A percentile compares a stretch with the other conserved stretches of the same genome.
phyloP scores from a whole-genome alignment of 768 basidiomycete species.

The Amanita exitialis region DNA sequence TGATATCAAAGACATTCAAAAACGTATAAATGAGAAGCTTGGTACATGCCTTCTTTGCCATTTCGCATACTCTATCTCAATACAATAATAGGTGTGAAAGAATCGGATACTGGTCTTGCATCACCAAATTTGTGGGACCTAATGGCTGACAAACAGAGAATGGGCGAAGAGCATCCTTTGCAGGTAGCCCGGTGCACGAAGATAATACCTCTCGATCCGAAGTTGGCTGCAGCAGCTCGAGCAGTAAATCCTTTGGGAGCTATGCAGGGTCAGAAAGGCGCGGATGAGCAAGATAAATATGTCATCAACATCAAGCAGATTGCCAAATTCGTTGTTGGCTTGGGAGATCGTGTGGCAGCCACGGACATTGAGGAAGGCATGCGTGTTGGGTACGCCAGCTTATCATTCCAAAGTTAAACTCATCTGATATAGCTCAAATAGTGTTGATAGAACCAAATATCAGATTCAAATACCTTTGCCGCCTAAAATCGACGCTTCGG shows the following conservation, averaged over 20 bases:
- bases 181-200: slow-evolving; percentile 99
- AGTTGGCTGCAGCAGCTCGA: slow-evolving; percentile 67
- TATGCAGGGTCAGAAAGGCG: slow-evolving; percentile 84
- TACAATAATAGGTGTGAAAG: slow-evolving; percentile 68
- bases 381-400: slow-evolving; percentile 84
- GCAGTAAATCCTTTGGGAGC: slow-evolving; percentile 73
- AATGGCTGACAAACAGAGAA: slow-evolving; percentile 83
- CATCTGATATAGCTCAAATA: slow-evolving; percentile 19
- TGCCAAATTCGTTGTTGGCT: slow-evolving; percentile 96
- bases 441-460: slow-evolving; percentile 93
- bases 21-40: slow-evolving; percentile 95
- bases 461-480: slow-evolving; percentile 98
- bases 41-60: slow-evolving; percentile 32
- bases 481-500: slow-evolving; percentile 97
- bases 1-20: slow-evolving; percentile 94
- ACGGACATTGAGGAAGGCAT: slow-evolving; percentile 99
- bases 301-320: slow-evolving; percentile 99
- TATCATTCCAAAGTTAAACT: neutral
- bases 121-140: slow-evolving; percentile 98
- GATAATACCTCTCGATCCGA: slow-evolving; percentile 80
- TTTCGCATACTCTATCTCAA: slow-evolving; percentile 1
- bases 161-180: slow-evolving; percentile 86
- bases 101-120: slow-evolving; percentile 95
- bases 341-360: slow-evolving; percentile 93
- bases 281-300: slow-evolving; percentile 98